These are phyloP conservation scores for Lophium mytilinum DNA, from an alignment of 495 filamentous ascomycete species.

Conservation along the genomic window DNA sequence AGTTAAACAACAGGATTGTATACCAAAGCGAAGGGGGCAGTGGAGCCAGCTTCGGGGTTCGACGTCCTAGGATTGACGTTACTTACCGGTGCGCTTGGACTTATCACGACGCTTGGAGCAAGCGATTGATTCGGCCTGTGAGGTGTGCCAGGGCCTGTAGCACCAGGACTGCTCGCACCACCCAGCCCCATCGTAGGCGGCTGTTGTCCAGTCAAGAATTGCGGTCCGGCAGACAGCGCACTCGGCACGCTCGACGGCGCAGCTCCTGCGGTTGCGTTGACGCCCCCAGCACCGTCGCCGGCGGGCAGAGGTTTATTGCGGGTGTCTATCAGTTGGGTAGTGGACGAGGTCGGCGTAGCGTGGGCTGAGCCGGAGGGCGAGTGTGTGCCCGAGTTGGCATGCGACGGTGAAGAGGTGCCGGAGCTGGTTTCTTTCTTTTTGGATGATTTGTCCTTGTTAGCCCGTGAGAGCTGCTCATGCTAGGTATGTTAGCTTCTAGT, in stretches of 20 bases:
- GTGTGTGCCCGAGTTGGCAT: conserved; percentile 46
- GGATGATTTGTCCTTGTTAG: conserved; percentile 82
- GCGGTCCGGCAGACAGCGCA: conserved; percentile 31
- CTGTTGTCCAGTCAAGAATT: conserved; percentile 31
- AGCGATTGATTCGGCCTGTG: conserved; percentile 41
- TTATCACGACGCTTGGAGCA: conserved; percentile 89
- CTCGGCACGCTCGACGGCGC: conserved; percentile 36
- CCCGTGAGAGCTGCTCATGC: conserved; percentile 88
- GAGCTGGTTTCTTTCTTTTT: conserved; percentile 85
- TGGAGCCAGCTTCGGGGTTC: too few species aligned
- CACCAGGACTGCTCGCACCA: conserved; percentile 43
- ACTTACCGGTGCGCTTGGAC: conserved; percentile 88
- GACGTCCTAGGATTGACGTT: neutral
- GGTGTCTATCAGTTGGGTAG: conserved; percentile 74
- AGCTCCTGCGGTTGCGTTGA: conserved; percentile 32
- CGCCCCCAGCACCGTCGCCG: conserved; percentile 51
- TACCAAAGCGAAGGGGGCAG: too few species aligned
- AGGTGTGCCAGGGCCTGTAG: conserved; percentile 49
- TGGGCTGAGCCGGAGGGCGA: conserved; percentile 56
- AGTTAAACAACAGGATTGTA: neutral
- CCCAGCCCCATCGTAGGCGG: conserved; percentile 28
- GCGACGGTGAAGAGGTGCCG: conserved; percentile 68
- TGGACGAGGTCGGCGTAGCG: conserved; percentile 58
- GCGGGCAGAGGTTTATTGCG: conserved; percentile 72
- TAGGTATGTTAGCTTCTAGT: conserved; percentile 33